Conservation (phyloP, 1,139 yeast genomes). For the Pichia sp. region DNA sequence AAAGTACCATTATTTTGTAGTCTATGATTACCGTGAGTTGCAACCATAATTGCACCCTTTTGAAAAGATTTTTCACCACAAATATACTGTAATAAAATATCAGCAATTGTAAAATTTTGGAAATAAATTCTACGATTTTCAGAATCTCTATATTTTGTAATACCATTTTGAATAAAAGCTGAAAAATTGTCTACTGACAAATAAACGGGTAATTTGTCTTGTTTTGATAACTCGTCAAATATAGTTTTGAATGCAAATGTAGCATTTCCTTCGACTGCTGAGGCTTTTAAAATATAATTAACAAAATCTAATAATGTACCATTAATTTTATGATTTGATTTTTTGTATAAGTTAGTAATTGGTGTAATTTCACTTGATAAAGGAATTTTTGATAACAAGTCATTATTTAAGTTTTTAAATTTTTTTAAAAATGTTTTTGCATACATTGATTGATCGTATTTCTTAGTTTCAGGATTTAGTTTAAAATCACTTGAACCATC, state of each 20-base stretch:
- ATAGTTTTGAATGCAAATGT: constrained; percentile 44
- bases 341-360: constrained; percentile 6
- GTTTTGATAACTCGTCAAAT: constrained; percentile 45
- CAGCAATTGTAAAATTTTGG: constrained; percentile 62
- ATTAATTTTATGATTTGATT: constrained; percentile 8
- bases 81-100: constrained; percentile 47
- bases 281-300: constrained; percentile 16
- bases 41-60: constrained; percentile 60
- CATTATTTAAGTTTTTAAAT: constrained; percentile 51
- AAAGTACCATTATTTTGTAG: constrained; percentile 43
- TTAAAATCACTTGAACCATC: constrained; percentile 71
- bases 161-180: constrained; percentile 49
- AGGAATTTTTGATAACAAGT: constrained; percentile 42
- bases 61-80: constrained; percentile 48
- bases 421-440: constrained; percentile 55
- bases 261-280: constrained; percentile 11
- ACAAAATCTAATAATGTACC: constrained; percentile 39
- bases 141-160: constrained; percentile 56
- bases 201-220: constrained; percentile 49
- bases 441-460: constrained; percentile 77
- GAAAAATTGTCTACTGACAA: constrained; percentile 74
- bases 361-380: constrained; percentile 37
- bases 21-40: constrained; percentile 49
- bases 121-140: constrained; percentile 55
- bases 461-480: constrained; percentile 41